Evolutionary conservation across 495 filamentous ascomycete genomes (phyloP).

Genomic region (Penicillium angulare): DNA sequence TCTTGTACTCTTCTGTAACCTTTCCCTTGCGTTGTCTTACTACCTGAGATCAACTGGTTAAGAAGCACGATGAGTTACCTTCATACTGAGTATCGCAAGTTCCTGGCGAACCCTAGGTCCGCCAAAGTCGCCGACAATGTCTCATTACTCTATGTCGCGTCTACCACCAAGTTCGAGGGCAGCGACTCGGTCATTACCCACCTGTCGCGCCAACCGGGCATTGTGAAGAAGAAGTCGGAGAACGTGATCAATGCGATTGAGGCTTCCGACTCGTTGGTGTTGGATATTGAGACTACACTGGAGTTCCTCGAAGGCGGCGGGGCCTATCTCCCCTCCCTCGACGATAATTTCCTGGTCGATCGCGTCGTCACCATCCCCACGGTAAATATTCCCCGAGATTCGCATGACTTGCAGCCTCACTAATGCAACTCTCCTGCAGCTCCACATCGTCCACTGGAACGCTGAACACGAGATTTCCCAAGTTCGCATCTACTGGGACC

Average conservation of each 20-base stretch:
- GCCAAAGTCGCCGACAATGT: constrained; percentile 66
- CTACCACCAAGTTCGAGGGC: constrained; percentile 70
- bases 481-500: constrained; percentile 92
- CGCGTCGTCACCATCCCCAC: constrained; percentile 76
- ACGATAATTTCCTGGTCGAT: constrained; percentile 93
- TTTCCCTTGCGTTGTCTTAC: constrained; percentile 8
- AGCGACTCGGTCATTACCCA: constrained; percentile 76
- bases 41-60: constrained; percentile 2
- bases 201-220: constrained; percentile 59
- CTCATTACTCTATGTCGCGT: constrained; percentile 87
- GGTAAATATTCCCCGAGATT: constrained; percentile 56
- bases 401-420: constrained; percentile 19
- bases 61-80: constrained; percentile 52
- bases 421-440: constrained; percentile 46
- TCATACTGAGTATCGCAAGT: constrained; percentile 70
- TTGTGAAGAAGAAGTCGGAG: constrained; percentile 75
- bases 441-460: constrained; percentile 89
- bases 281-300: constrained; percentile 79
- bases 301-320: constrained; percentile 82
- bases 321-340: constrained; percentile 81
- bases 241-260: constrained; percentile 71
- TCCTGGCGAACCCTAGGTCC: constrained; percentile 67
- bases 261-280: constrained; percentile 61
- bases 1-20: constrained; percentile 3
- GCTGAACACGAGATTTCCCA: constrained; percentile 71